Evolutionary conservation across 148 eudicot species (phyloP).

Genomic region (Chenopodium formosanum): DNA sequence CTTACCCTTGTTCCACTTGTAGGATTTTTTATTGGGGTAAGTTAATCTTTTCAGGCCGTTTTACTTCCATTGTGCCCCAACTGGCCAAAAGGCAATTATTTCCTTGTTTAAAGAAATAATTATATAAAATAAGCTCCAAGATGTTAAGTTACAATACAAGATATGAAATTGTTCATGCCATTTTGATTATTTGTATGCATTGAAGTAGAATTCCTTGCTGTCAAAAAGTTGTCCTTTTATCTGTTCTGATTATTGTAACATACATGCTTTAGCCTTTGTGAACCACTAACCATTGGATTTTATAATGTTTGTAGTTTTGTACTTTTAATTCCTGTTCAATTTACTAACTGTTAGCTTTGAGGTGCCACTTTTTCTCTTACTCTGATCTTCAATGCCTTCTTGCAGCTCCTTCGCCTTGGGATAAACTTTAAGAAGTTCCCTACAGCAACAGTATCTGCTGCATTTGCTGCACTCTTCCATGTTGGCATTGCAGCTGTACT

Average conservation of each 20-base stretch:
- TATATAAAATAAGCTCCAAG: not conserved
- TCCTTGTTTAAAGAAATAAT: not conserved
- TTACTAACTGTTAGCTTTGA: not conserved
- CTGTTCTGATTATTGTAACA: not conserved
- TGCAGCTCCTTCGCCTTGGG: constrained; percentile 69
- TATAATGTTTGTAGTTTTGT: not conserved
- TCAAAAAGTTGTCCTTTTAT: not conserved
- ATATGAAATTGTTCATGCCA: not conserved
- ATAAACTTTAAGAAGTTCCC: constrained; percentile 88
- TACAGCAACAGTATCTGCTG: constrained; percentile 59
- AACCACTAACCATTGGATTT: no score
- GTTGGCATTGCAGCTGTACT: constrained; percentile 82
- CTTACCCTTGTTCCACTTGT: constrained; percentile 70
- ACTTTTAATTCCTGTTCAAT: not conserved
- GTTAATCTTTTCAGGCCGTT: constrained; percentile 24
- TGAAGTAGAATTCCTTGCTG: not conserved
- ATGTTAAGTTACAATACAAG: no score
- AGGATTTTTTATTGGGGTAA: constrained; percentile 88
- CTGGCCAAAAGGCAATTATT: not conserved
- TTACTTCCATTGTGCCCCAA: not conserved
- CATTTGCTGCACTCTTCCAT: constrained; percentile 77
- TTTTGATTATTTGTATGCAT: not conserved
- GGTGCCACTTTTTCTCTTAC: not conserved
- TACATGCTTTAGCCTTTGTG: not conserved
- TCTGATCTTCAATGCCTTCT: constrained; percentile 15